Evolutionary conservation across 805 yeast species (phyloP).

Genomic region (Barnettozyma populi): DNA sequence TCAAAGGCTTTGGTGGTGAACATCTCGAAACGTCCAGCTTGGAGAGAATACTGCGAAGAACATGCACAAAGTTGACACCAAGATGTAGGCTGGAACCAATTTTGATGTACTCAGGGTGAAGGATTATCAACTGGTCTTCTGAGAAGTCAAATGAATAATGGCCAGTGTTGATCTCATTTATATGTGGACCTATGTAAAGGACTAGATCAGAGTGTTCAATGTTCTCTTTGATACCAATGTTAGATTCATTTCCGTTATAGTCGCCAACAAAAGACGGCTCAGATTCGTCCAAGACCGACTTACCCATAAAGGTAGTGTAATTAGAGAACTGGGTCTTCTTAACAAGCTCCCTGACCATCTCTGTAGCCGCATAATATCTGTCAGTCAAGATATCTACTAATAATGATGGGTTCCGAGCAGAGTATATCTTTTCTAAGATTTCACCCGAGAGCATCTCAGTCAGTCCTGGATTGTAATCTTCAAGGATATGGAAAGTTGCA

Average conservation of each 20-base stretch:
- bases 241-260: constrained; percentile 59
- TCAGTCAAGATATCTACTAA: constrained; percentile 67
- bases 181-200: constrained; percentile 61
- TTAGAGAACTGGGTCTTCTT: constrained; percentile 40
- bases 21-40: constrained; percentile 30
- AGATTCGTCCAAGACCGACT: constrained; percentile 70
- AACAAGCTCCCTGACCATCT: constrained; percentile 44
- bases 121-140: constrained; percentile 37
- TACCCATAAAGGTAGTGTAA: constrained; percentile 62
- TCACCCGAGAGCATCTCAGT: constrained; percentile 34
- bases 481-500: constrained; percentile 22
- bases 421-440: constrained; percentile 47
- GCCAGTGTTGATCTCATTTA: constrained; percentile 68
- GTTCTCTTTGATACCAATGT: constrained; percentile 40
- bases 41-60: constrained; percentile 39
- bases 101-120: constrained; percentile 50
- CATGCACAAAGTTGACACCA: constrained; percentile 44
- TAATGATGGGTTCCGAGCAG: constrained; percentile 54
- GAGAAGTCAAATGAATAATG: constrained; percentile 46
- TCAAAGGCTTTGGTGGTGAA: constrained; percentile 13
- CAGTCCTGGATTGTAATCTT: constrained; percentile 17
- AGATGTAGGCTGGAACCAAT: constrained; percentile 37
- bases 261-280: constrained; percentile 60
- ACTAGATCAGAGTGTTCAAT: constrained; percentile 60
- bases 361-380: constrained; percentile 45